These are phyloP conservation scores for Aureobasidium sp. DNA, from an alignment of 2,329 filamentous ascomycete species.

Conservation along the genomic window DNA sequence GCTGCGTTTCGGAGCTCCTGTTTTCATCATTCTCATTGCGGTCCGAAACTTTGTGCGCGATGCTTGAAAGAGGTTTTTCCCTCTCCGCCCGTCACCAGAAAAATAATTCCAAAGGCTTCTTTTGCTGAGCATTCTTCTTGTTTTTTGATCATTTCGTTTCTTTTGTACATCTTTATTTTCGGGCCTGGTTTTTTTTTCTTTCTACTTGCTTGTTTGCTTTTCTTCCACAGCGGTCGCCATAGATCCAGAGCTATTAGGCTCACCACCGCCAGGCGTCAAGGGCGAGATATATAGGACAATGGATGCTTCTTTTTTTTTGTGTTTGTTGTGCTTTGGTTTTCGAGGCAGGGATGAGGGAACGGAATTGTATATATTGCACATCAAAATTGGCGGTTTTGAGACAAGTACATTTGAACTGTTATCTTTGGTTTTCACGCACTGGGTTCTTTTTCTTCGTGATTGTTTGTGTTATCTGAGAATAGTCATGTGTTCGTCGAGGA, in stretches of 20 bases:
- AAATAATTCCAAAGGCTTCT: not conserved
- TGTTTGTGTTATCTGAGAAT: no score
- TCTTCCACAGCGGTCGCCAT: slow-evolving; percentile 6
- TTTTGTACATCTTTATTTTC: slow-evolving; percentile 4
- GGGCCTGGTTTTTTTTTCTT: not conserved
- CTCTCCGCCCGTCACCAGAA: not conserved
- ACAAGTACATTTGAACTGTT: no score
- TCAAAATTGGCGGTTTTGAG: not conserved
- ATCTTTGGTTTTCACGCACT: no score
- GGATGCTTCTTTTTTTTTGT: not conserved
- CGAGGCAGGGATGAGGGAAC: not conserved
- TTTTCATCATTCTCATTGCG: slow-evolving; percentile 21
- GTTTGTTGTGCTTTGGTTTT: not conserved
- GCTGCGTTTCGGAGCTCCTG: slow-evolving; percentile 22
- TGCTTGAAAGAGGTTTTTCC: not conserved
- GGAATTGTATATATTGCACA: not conserved
- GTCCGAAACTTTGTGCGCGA: slow-evolving; percentile 5
- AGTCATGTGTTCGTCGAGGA: no score
- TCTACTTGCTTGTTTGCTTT: not conserved
- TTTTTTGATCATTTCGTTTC: not conserved
- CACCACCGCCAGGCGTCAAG: not conserved
- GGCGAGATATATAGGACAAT: slow-evolving; percentile 1
- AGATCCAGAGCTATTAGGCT: slow-evolving; percentile 13
- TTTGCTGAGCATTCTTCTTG: not conserved
- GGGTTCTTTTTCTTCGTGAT: no score